Evolutionary conservation across 1,139 yeast genomes (phyloP), one percentile per base, ranked within the genome.

Genomic region (Candida anutae): DNA sequence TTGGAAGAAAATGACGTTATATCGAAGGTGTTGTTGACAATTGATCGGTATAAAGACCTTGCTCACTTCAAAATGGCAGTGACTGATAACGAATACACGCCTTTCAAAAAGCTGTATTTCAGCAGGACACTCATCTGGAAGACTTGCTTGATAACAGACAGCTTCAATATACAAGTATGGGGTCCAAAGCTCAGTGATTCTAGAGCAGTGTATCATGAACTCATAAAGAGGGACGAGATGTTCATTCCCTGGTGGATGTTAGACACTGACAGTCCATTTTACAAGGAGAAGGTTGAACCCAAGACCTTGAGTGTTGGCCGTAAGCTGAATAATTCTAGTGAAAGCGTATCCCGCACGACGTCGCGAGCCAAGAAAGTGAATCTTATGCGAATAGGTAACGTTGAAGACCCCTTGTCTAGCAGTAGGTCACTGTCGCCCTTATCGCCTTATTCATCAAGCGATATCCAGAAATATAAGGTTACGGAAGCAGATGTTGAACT

Each of bases 51-150:
- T 43, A 62, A 61, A 26, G 58, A 44, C 31, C 35, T 60, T 17
- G 26, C 41, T 11, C 36, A 35, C 8, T 49, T 65, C 30, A 53
- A 55, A 29, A 38, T 43, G n/a, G 58, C 64, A 2, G 49, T 64
- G 2, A 29, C 44, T n/a, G 54, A 48, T 16, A 50, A 53, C 31
- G 66, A 58, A 11, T 62, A 62, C 39, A 43, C 48, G 13, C 48
- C 54, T 4, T 29, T 33, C 14, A 35, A 34, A 6, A 33, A 42
- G 19, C 38, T 39, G 19, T 34, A 48, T 30, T 63, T 55, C 35
- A 36, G 57, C 4, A 45, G 70, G 14, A 39, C 59, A 4, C 45
- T 65, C 24, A 34, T 63, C 6, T 65, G 71, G 71, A 65, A 64
- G 34, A 36, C 47, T 9, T 48, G 58, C 27, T 50, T 59, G 21